Evolutionary conservation across 805 yeast genomes (phyloP), one percentile per base, ranked within the genome.

Genomic region (Priceomyces haplophilus): DNA sequence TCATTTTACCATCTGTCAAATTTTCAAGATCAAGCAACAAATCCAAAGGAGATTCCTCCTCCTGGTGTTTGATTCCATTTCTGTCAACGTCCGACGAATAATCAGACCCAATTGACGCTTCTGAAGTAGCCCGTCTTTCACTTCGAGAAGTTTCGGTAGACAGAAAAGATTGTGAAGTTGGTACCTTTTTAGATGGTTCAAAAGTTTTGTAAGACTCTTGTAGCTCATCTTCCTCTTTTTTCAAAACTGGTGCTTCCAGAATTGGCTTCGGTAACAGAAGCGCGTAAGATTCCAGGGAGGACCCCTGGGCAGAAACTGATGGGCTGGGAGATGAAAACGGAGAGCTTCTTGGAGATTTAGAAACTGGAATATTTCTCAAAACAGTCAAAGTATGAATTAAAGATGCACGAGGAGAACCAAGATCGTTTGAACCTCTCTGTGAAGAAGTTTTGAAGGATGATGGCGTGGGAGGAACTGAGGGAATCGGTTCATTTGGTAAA

Each of bases 401-500:
- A 0, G 75, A 69, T 1, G 70, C 67, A 25, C 74, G 49, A 1
- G 75, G 73, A 1, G 74, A 69, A 5, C 58, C 51, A 6, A 58
- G 46, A 40, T 69, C 75, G 12, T 58, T 55, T 1, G 75, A 69
- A 37, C 57, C 60, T 45, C 56, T 67, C 27, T 74, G 45, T 5
- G 73, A 67, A 19, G 62, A 48, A 2, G 65, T 54, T 37, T 64
- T 61, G 46, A 62, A 68, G 1, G 70, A 62, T 0, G 50, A 21
- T 1, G 69, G 65, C 3, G 67, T 57, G 0, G 65, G 55, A 2
- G 75, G 75, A 3, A 67, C 66, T 11, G 68, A 61, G 0, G 76
- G 76, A 18, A 77, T 58, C 13, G 79, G 76, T 34, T 75, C 83
- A 11, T 53, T 59, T 3, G 90, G 90, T 45, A 78, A 63, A 1